Evolutionary conservation across 768 basidiomycete genomes (phyloP), one percentile per base, ranked within the genome.

Genomic region (Pulveroboletus sp.): DNA sequence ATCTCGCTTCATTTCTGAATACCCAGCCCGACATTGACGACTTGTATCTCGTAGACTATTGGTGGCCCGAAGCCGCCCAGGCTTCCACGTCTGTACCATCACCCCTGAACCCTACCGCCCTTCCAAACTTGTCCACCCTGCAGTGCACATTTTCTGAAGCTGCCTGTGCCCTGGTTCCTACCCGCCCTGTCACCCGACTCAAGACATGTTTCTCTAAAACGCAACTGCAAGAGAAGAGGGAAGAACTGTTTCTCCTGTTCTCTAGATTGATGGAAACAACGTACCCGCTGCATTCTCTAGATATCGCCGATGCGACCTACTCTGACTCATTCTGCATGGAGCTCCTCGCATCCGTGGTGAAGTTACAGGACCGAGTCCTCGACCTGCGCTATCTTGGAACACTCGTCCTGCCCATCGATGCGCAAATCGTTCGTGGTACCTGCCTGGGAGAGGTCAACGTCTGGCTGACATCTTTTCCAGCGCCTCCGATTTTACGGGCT

Each of bases 91-190:
- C 51, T 52, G 16, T 50, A 52, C 51, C 59, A 12, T 53, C 55
- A 32, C 32, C 50, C 34, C 50, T 61, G 24, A 62, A 61, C 38
- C 61, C 53, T 41, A 61, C 32, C 57, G 73, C 65, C 31, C 72
- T 86, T 21, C 77, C 80, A 31, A 67, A 68, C 40, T 67, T 86
- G 20, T 69, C 76, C 6, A 75, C 68, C 21, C 62, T 87, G 35
- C 82, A 85, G 65, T 86, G 85, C 64, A 84, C 84, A 2, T 85
- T 85, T 63, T 68, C 77, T 16, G 83, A 83, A 63, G 85, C 83
- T 1, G 84, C 79, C 4, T 71, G 72, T 41, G 73, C 72, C 14
- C 64, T 86, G 10, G 73, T 79, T 19, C 82, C 84, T 1, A 71
- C 71, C 11, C 74, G 84, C 3, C 83, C 84, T 7, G 65, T 87